Evolutionary conservation across 148 eudicot species (phyloP), one percentile per base, ranked within the genome.

Genomic region (Silene conica): DNA sequence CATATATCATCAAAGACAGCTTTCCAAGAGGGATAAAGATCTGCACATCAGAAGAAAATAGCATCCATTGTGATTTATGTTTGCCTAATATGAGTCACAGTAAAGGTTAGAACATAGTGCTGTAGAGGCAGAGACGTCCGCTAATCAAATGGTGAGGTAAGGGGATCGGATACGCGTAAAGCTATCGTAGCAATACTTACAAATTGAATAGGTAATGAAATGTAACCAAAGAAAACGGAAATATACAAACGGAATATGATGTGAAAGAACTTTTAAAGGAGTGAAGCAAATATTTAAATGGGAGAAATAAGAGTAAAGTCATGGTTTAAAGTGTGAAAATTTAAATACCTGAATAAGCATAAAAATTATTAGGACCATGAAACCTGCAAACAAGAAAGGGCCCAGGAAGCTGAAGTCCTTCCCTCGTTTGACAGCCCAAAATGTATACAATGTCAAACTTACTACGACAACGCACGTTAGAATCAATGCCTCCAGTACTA

Each of bases 21-120:
- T 80, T 78, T 46, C 88, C 92, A 31, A 85, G 72, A 3, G 92
- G 90, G 55, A 89, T 52, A 69, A 87, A 75, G 1, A 86, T 63
- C 89, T 86, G 84, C 34, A 76, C n/a, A 64, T 25, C 18, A n/a
- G 8, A 48, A 9, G 2, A 48, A 48, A 48, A 48, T 5, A 48
- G 15, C 54, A 48, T 10, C 15, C 14, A 12, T 48, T 48, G 15
- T 48, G 54, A 48, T 48, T 48, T 11, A 16, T 15, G 15, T 48
- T 48, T 2, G 52, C 15, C 0, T 48, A 48, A 48, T 48, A 48
- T 48, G 52, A 48, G 15, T 48, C 52, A 1, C 11, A 7, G 52
- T 10, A n/a, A n/a, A n/a, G n/a, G n/a, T n/a, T n/a, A n/a, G n/a
- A n/a, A n/a, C n/a, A n/a, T n/a, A n/a, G n/a, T n/a, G n/a, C n/a